Conservation (phyloP, 2,329 filamentous ascomycete genomes). For the Scedosporium boydii region DNA sequence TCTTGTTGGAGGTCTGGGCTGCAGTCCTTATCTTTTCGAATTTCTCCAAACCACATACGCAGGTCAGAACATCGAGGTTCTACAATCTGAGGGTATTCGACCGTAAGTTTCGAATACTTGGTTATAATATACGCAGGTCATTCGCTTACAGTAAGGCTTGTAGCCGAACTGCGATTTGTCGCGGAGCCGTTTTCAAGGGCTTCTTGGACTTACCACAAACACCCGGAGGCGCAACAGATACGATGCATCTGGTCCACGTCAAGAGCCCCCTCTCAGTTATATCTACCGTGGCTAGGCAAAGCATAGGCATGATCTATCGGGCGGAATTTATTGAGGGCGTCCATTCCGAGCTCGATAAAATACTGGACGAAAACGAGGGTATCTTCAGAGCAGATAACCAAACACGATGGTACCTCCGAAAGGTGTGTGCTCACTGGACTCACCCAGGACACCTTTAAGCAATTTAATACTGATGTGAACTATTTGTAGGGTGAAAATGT, state of each 20-base stretch:
- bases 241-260: not conserved
- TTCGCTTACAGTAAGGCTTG: too few relatives aligned
- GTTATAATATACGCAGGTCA: not conserved
- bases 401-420: too few relatives aligned
- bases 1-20: slow-evolving; percentile 29
- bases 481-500: too few relatives aligned
- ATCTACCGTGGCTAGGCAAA: not conserved
- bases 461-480: too few relatives aligned
- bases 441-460: too few relatives aligned
- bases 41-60: slow-evolving; percentile 9
- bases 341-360: too few relatives aligned
- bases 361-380: too few relatives aligned
- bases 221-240: too few relatives aligned
- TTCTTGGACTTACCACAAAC: not conserved
- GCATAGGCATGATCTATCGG: too few relatives aligned
- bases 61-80: slow-evolving; percentile 10
- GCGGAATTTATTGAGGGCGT: too few relatives aligned
- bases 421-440: too few relatives aligned
- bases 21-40: slow-evolving; percentile 18
- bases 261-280: not conserved
- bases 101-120: slow-evolving; percentile 19
- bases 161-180: not conserved
- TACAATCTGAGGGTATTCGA: slow-evolving; percentile 19
- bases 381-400: too few relatives aligned
- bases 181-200: not conserved